Evolutionary conservation across 306 rosid species (phyloP).

Genomic region (Cicer yamashitae): DNA sequence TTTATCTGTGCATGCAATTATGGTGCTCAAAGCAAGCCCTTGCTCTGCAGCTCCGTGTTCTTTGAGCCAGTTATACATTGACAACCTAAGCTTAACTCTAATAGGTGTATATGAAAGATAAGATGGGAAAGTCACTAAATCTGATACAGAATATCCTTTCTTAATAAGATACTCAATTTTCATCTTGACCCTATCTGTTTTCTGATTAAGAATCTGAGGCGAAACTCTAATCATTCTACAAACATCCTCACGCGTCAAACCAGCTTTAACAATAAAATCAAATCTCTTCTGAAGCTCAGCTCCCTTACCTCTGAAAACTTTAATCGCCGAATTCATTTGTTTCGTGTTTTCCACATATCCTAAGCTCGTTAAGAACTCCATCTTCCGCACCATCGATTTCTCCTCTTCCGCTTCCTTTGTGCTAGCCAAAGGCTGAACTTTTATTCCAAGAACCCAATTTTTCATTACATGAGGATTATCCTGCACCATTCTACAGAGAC

Average conservation of each 20-base stretch:
- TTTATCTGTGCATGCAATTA: constrained; percentile 61
- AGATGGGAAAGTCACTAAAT: constrained; percentile 62
- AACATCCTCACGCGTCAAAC: constrained; percentile 61
- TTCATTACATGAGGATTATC: constrained; percentile 67
- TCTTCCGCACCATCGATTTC: constrained; percentile 46
- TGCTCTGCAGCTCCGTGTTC: constrained; percentile 52
- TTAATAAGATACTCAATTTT: constrained; percentile 66
- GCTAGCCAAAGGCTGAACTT: constrained; percentile 50
- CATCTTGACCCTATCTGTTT: constrained; percentile 52
- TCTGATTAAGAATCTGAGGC: constrained; percentile 79
- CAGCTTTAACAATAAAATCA: constrained; percentile 71
- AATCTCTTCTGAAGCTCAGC: constrained; percentile 81
- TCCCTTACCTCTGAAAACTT: constrained; percentile 75
- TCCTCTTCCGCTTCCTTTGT: constrained; percentile 35
- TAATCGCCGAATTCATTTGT: constrained; percentile 52
- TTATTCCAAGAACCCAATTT: constrained; percentile 67
- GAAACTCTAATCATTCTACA: constrained; percentile 54
- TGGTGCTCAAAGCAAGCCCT: constrained; percentile 66
- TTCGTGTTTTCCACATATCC: constrained; percentile 63
- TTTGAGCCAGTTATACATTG: constrained; percentile 77
- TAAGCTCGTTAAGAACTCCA: constrained; percentile 64
- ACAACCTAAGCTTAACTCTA: constrained; percentile 67
- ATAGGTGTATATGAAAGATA: constrained; percentile 55
- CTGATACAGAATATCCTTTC: constrained; percentile 68
- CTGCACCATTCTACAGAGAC: constrained; percentile 53